Percentiles rank a stretch among this genome's conserved stretches.
These are phyloP conservation scores for Oldenlandia corymbosa DNA, from an alignment of 257 asterid genomes.

Conservation along the genomic window DNA sequence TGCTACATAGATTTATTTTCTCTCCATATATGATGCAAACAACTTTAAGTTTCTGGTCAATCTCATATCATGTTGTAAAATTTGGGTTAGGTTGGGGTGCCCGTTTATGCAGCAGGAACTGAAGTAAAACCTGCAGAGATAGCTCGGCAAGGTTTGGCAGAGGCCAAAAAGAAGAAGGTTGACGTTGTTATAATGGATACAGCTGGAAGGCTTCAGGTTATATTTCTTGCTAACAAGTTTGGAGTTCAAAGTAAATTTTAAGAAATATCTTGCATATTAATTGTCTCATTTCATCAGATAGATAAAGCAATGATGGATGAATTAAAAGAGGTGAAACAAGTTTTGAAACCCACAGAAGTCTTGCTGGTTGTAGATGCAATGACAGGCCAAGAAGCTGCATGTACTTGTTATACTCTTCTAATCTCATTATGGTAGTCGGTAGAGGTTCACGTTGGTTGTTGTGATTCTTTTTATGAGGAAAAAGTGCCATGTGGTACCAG, in stretches of 20 bases:
- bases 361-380: slow-evolving; percentile 98
- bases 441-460: background rate
- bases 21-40: background rate
- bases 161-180: slow-evolving; percentile 71
- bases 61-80: slow-evolving; percentile 20
- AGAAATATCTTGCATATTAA: slow-evolving; percentile 1
- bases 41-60: background rate
- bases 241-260: slow-evolving; percentile 7
- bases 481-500: background rate
- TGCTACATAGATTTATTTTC: background rate
- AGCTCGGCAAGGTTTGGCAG: slow-evolving; percentile 82
- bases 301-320: slow-evolving; percentile 96
- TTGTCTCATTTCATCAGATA: slow-evolving; percentile 46
- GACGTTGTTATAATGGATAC: slow-evolving; percentile 99
- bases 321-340: slow-evolving; percentile 81
- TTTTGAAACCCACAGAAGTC: slow-evolving; percentile 82
- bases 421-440: slow-evolving; percentile 7
- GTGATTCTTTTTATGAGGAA: no score
- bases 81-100: slow-evolving; percentile 79
- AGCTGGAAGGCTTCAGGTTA: slow-evolving; percentile 98
- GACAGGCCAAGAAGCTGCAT: slow-evolving; percentile 99
- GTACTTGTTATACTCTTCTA: slow-evolving; percentile 43
- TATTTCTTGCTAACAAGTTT: slow-evolving; percentile 20
- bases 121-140: slow-evolving; percentile 85
- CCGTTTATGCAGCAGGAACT: slow-evolving; percentile 90